Conservation (phyloP, 1,284 basidiomycete species). For the Spongispora temasekensis region DNA sequence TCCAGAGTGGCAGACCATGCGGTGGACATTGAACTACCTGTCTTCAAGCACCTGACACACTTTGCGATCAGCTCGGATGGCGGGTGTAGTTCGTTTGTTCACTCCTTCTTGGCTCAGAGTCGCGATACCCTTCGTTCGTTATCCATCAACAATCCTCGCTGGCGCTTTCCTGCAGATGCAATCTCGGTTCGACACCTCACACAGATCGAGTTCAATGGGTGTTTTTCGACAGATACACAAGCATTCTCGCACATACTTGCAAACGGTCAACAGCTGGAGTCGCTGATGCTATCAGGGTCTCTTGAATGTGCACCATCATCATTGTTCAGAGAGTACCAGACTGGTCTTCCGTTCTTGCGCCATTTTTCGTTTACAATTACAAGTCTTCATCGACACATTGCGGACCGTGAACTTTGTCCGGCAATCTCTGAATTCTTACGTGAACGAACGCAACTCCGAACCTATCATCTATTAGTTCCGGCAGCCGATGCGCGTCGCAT, state of each 20-base stretch:
- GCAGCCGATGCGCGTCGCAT: constrained; percentile 51
- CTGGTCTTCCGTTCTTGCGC: constrained; percentile 57
- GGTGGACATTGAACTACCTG: constrained; percentile 53
- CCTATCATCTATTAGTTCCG: constrained; percentile 54
- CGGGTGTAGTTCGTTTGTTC: constrained; percentile 42
- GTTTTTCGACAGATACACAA: constrained; percentile 50
- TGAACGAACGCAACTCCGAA: constrained; percentile 52
- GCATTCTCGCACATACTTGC: constrained; percentile 59
- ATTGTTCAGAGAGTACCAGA: constrained; percentile 47
- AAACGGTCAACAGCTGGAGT: constrained; percentile 63
- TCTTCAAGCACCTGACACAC: constrained; percentile 58
- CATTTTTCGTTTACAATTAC: constrained; percentile 60
- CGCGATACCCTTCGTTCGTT: constrained; percentile 55
- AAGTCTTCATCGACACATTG: constrained; percentile 44
- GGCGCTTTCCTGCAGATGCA: constrained; percentile 55
- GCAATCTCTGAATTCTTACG: constrained; percentile 66
- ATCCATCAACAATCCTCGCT: constrained; percentile 53
- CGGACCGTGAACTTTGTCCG: constrained; percentile 64
- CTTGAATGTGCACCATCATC: constrained; percentile 51
- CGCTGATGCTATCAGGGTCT: constrained; percentile 52
- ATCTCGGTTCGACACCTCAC: constrained; percentile 65
- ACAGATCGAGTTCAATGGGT: constrained; percentile 59
- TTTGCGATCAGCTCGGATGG: constrained; percentile 52
- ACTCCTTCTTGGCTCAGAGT: constrained; percentile 54
- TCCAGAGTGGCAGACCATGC: constrained; percentile 51